Evolutionary conservation across 2,329 filamentous ascomycete genomes (phyloP).

Genomic region (Fusarium sp.): DNA sequence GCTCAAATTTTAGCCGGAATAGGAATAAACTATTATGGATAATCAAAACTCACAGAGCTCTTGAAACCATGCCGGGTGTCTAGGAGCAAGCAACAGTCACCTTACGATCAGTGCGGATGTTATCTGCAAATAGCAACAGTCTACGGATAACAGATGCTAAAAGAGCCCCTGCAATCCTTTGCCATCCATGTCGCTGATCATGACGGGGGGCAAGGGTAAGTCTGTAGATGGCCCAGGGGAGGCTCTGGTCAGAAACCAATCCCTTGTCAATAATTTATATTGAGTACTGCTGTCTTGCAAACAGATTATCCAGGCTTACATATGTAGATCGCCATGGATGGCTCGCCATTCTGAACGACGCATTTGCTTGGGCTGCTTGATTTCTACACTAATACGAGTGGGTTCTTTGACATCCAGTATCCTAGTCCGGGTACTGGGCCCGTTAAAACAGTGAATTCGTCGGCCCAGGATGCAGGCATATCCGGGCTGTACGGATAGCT

Average conservation of each 20-base stretch:
- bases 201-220: background rate
- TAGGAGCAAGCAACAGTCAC: background rate
- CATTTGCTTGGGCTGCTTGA: too few relatives aligned
- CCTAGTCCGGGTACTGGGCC: conserved; percentile 11
- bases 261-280: background rate
- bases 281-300: background rate
- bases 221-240: background rate
- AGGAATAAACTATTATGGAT: background rate
- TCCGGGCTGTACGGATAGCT: too few relatives aligned
- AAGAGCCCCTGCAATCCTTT: background rate
- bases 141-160: too few relatives aligned
- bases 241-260: background rate
- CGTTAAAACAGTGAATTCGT: background rate
- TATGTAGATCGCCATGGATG: too few relatives aligned
- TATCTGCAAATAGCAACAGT: background rate
- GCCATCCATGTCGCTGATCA: conserved; percentile 6
- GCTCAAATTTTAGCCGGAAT: background rate
- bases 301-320: too few relatives aligned
- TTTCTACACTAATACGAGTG: background rate
- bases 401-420: background rate
- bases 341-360: too few relatives aligned
- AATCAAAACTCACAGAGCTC: conserved; percentile 6
- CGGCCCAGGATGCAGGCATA: background rate
- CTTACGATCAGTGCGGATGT: background rate
- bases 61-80: background rate